These are phyloP conservation scores for Lavandula angustifolia DNA, from an alignment of 257 asterid genomes.

Conservation along the genomic window DNA sequence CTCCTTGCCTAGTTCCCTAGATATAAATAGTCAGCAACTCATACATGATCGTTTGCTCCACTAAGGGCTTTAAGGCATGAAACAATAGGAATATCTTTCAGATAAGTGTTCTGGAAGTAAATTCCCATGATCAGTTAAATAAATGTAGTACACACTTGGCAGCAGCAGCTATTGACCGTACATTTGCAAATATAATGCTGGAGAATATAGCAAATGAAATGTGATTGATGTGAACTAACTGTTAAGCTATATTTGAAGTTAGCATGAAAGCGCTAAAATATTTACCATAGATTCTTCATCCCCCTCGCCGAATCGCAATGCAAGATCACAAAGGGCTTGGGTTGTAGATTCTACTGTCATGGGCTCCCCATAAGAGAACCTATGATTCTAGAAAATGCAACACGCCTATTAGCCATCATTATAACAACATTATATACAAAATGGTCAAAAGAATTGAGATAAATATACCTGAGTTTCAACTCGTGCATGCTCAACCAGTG, in stretches of 20 bases:
- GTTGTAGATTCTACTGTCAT: constrained; percentile 97
- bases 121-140: background rate
- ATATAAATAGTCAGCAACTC: background rate
- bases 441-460: background rate
- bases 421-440: constrained; percentile 16
- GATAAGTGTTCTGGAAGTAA: background rate
- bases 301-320: constrained; percentile 94
- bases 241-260: constrained; percentile 6
- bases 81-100: background rate
- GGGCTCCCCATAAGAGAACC: constrained; percentile 95
- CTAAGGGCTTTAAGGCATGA: background rate
- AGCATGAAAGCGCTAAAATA: constrained; percentile 1
- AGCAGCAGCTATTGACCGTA: constrained; percentile 2
- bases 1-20: background rate
- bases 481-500: constrained; percentile 92
- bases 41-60: background rate
- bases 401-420: constrained; percentile 29
- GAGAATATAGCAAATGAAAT: background rate
- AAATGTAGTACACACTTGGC: background rate
- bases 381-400: constrained; percentile 60
- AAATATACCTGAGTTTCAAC: constrained; percentile 82
- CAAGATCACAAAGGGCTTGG: constrained; percentile 95
- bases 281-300: constrained; percentile 86
- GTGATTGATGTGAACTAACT: background rate
- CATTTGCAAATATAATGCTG: background rate